Base-by-base conservation (phyloP, 306 rosid species). In the Sindora glabra region DNA sequence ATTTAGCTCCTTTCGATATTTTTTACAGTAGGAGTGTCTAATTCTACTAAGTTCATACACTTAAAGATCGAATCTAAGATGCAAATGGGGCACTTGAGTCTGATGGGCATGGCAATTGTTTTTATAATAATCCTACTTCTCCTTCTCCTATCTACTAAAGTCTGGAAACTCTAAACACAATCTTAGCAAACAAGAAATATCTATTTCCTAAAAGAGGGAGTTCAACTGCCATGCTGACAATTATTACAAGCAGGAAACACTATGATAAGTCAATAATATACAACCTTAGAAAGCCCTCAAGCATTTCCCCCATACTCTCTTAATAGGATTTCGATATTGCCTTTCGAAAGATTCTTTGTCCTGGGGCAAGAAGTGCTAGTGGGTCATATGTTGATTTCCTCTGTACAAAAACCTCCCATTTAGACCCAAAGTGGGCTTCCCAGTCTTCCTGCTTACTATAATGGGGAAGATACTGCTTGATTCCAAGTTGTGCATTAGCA, bases 341-440 rank as follows among this genome's bases (percentile, higher is more conserved):
- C 89, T 84, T 89, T 78, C 80, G 83, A 77, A 89, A 94, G 76
- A 94, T 89, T 72, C 73, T 77, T 23, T 89, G 97, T 15, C 99
- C 99, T 51, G 99, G 99, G 34, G 95, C 85, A 57, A 94, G 95
- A 51, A 94, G 77, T 64, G 97, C 87, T 33, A 84, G 69, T 51
- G 99, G 99, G 79, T 94, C 99, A 73, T 89, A 86, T 22, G 69
- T 48, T 65, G 41, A 76, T 74, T 94, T 94, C 71, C 89, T 89
- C 42, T 62, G 74, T 45, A 61, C 52, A 38, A 89, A 76, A 30
- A 57, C 72, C 44, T 79, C 69, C 99, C 97, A 94, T 42, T 41
- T 64, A 14, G 85, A 71, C 22, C 97, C 97, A 42, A 89, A 94
- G 62, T 94, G 99, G 65, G 72, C 67, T 80, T 65, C 32, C 99